phyloP scores from a whole-genome alignment of 2,329 filamentous ascomycete genomes.

The Xylariomycetidae sp. region DNA sequence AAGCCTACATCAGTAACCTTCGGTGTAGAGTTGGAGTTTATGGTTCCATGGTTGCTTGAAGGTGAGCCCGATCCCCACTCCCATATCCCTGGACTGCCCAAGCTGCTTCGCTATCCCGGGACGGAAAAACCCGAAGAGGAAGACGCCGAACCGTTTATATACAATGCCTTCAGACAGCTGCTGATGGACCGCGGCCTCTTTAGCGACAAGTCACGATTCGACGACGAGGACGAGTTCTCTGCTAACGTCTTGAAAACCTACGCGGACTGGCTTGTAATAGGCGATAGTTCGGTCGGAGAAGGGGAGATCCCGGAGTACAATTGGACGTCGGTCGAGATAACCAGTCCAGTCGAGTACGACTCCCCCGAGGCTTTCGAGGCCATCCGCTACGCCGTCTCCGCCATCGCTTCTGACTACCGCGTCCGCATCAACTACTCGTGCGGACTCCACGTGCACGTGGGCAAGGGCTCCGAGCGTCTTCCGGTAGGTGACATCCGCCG shows the following conservation, averaged over 20 bases:
- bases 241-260: neutral
- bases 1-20: too few species aligned
- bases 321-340: constrained; percentile 9
- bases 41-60: constrained; percentile 5
- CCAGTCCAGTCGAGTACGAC: constrained; percentile 7
- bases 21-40: constrained; percentile 13
- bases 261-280: neutral
- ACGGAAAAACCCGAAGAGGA: neutral
- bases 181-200: constrained; percentile 1
- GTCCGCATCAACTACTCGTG: constrained; percentile 9
- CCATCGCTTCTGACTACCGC: constrained; percentile 5
- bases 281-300: constrained; percentile 1
- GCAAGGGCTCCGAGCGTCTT: constrained; percentile 8
- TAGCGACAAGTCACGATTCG: neutral
- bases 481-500: constrained; percentile 5
- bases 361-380: constrained; percentile 6
- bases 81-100: constrained; percentile 3
- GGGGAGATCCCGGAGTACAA: neutral
- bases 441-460: constrained; percentile 18
- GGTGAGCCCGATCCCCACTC: neutral
- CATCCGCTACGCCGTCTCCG: constrained; percentile 9
- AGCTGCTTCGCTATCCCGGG: constrained; percentile 2
- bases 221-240: neutral
- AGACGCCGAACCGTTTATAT: too few species aligned
- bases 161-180: constrained; percentile 1